These are phyloP conservation scores for Ascochyta koolunga DNA, from an alignment of 2,329 filamentous ascomycete species.

Conservation along the genomic window DNA sequence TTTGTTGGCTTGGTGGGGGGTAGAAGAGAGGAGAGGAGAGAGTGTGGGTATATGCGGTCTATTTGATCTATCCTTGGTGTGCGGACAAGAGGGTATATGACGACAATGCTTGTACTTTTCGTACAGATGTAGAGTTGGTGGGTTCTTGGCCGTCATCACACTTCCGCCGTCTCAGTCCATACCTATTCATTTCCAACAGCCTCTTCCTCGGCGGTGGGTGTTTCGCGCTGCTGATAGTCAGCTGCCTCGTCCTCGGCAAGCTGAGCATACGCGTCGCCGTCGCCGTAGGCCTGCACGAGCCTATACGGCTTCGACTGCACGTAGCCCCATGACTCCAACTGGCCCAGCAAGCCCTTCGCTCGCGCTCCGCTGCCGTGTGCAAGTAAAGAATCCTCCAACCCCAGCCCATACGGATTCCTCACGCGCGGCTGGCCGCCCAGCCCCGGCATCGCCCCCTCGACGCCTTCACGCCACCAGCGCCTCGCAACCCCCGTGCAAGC, in stretches of 20 bases:
- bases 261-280: neutral
- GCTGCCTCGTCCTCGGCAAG: neutral
- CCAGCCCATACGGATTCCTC: neutral
- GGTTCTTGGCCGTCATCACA: too few relatives aligned
- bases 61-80: too few relatives aligned
- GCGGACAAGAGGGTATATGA: too few relatives aligned
- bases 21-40: too few relatives aligned
- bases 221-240: neutral
- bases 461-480: neutral
- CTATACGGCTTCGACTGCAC: neutral
- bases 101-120: too few relatives aligned
- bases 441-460: neutral
- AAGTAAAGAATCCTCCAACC: neutral
- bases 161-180: neutral
- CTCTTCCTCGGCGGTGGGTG: neutral
- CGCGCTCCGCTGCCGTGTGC: too few relatives aligned
- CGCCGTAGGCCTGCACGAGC: conserved; percentile 3
- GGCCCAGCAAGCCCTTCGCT: neutral
- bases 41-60: too few relatives aligned
- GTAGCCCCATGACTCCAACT: neutral
- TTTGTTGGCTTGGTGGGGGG: too few relatives aligned
- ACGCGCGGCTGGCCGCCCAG: neutral
- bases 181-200: neutral
- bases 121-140: too few relatives aligned
- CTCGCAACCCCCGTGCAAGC: too few relatives aligned